A percentile compares a stretch with the other conserved stretches of the same genome.
phyloP scores from a whole-genome alignment of 2,329 filamentous ascomycete genomes.

The Zymoseptoria brevis region DNA sequence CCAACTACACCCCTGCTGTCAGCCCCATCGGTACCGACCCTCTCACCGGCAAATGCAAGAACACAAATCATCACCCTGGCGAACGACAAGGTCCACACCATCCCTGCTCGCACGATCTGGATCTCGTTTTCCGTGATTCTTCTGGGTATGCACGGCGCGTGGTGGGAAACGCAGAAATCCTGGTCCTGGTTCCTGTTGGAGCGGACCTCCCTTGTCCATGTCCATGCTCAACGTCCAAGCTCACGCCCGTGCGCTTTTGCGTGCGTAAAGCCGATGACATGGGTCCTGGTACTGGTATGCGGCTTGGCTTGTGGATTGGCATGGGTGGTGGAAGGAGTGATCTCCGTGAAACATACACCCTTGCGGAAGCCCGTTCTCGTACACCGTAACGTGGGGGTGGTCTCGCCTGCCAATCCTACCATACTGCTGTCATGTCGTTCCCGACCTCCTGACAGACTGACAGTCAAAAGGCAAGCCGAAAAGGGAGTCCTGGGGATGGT shows the following conservation, averaged over 20 bases:
- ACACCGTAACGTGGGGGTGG: background rate
- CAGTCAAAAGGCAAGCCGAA: background rate
- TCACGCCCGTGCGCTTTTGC: background rate
- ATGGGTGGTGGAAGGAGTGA: background rate
- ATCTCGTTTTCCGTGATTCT: constrained; percentile 1
- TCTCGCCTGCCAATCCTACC: too few relatives aligned
- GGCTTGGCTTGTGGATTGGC: background rate
- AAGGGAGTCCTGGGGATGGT: background rate
- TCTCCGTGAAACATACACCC: background rate
- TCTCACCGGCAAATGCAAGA: background rate
- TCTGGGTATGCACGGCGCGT: background rate
- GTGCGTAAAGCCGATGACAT: background rate
- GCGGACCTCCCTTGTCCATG: too few relatives aligned
- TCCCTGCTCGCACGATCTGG: background rate
- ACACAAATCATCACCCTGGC: background rate
- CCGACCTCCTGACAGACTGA: background rate
- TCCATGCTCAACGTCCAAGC: background rate
- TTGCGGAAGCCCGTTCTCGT: background rate
- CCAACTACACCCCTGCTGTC: background rate
- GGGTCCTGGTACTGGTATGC: background rate
- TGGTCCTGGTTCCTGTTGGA: background rate
- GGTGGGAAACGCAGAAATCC: background rate
- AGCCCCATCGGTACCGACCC: background rate
- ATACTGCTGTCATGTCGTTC: too few relatives aligned
- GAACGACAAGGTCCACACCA: background rate